These are phyloP conservation scores for Fraxinus pennsylvanica DNA, from an alignment of 257 asterid species.

Conservation along the genomic window DNA sequence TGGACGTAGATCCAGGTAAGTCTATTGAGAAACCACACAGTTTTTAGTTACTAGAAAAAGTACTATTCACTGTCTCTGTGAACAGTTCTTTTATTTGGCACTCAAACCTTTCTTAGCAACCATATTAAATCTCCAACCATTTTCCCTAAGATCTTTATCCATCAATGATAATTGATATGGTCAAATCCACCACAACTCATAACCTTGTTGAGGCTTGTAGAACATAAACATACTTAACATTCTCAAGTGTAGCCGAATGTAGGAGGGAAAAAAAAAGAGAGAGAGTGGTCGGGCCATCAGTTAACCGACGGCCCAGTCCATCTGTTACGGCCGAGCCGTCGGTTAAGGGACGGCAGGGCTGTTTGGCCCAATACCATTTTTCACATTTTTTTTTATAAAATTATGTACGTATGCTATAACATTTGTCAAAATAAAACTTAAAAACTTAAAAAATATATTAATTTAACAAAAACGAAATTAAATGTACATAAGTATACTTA, in stretches of 20 bases:
- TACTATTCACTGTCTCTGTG: not conserved
- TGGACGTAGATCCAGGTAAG: not conserved
- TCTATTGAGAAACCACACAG: not conserved
- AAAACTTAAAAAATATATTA: too few relatives aligned
- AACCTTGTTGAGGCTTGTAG: slow-evolving; percentile 11
- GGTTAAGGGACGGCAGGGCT: too few relatives aligned
- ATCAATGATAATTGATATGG: not conserved
- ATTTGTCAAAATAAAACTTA: too few relatives aligned
- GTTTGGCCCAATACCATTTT: too few relatives aligned
- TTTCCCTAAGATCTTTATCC: not conserved
- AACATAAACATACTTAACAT: slow-evolving; percentile 16
- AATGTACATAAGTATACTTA: too few relatives aligned
- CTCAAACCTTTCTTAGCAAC: not conserved
- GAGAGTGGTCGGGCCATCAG: too few relatives aligned
- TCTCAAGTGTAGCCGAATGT: slow-evolving; percentile 24
- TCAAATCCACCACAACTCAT: not conserved
- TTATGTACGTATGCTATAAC: too few relatives aligned
- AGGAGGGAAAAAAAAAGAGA: slow-evolving; percentile 1
- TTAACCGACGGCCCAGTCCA: too few relatives aligned
- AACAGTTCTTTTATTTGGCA: not conserved
- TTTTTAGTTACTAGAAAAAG: not conserved
- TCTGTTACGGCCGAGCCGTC: too few relatives aligned
- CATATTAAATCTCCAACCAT: not conserved
- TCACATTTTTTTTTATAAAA: too few relatives aligned
- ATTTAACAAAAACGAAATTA: too few relatives aligned